Percentiles rank a stretch among this genome's conserved stretches.
Evolutionary conservation across 2,329 filamentous ascomycete genomes (phyloP).

Genomic region (Clonostachys rhizophaga): DNA sequence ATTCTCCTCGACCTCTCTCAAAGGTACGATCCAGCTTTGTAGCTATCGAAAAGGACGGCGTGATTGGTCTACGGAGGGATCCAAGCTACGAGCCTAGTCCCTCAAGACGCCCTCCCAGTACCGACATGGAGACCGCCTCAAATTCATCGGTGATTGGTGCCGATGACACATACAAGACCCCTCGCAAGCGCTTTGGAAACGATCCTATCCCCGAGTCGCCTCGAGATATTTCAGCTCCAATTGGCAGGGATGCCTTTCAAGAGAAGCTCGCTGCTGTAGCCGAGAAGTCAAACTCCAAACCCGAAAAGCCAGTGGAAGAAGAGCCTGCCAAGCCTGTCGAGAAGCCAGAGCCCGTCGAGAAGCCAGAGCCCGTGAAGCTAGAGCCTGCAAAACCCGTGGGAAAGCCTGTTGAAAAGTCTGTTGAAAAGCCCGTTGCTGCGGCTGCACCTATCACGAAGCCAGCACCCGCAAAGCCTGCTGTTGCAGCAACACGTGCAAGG

Average conservation of each 20-base stretch:
- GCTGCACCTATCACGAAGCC: no score
- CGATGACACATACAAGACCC: conserved; percentile 12
- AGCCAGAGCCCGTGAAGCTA: no score
- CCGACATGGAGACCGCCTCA: conserved; percentile 22
- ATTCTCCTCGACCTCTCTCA: conserved; percentile 62
- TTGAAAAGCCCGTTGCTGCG: no score
- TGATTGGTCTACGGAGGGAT: conserved; percentile 44
- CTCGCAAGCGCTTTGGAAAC: conserved; percentile 17
- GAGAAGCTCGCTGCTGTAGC: conserved; percentile 14
- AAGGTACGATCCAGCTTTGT: conserved; percentile 75
- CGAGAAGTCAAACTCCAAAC: conserved; percentile 27
- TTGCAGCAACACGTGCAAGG: no score
- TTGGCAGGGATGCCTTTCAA: conserved; percentile 3
- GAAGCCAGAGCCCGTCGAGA: no score
- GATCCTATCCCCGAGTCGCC: conserved; percentile 39
- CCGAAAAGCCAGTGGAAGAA: conserved; percentile 32
- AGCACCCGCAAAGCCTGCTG: no score
- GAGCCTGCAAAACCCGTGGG: no score
- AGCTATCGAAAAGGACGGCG: conserved; percentile 62
- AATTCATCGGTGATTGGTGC: conserved; percentile 16
- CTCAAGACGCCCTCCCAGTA: conserved; percentile 27
- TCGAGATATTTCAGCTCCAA: conserved; percentile 12
- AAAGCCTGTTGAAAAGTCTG: no score
- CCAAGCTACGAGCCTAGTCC: conserved; percentile 29
- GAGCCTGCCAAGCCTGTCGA: conserved; percentile 15